Base-by-base conservation (phyloP, 139 green algal genomes). In the Auxenochlorella pyrenoidosa region DNA sequence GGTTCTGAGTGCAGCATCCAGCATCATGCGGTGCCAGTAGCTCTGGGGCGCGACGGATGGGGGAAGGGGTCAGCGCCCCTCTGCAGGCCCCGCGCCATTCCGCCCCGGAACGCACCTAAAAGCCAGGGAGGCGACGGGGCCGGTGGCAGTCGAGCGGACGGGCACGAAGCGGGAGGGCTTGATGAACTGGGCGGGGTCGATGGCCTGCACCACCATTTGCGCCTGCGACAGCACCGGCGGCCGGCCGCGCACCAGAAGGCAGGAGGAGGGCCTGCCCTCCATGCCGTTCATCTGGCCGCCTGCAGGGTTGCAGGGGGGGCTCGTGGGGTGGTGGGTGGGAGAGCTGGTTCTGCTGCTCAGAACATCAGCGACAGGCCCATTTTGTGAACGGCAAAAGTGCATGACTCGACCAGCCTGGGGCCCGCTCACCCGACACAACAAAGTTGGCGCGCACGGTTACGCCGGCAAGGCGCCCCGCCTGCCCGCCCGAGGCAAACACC, bases 391-490 rank as follows among this genome's bases (percentile, higher is more conserved):
- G n/a, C n/a, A n/a, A n/a, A n/a, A n/a, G n/a, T n/a, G n/a, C n/a
- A n/a, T n/a, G n/a, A n/a, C n/a, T n/a, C n/a, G n/a, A 71, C 28
- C 63, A 36, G 63, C 19, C 60, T 28, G 28, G 63, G n/a, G 12
- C 6, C 70, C 30, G 63, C 70, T 8, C 70, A 76, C 70, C 70
- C 19, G 70, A 76, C 15, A 76, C 70, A 16, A 47, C 13, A 19
- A 76, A 76, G 70, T 76, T 76, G 70, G 40, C n/a, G 13, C 70
- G 34, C 70, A 76, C 70, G 70, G 70, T 76, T 6, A 76, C 24
- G n/a, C 16, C 70, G 13, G 18, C 5, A 16, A 76, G 47, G 12
- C 36, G 70, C 16, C 34, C 34, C 6, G 34, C 16, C n/a, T 24
- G 70, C n/a, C 1, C 8, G 70, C n/a, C 18, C 16, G 70, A 76